phyloP scores from a whole-genome alignment of 768 basidiomycete genomes.

The Candolleomyces efflorescens region DNA sequence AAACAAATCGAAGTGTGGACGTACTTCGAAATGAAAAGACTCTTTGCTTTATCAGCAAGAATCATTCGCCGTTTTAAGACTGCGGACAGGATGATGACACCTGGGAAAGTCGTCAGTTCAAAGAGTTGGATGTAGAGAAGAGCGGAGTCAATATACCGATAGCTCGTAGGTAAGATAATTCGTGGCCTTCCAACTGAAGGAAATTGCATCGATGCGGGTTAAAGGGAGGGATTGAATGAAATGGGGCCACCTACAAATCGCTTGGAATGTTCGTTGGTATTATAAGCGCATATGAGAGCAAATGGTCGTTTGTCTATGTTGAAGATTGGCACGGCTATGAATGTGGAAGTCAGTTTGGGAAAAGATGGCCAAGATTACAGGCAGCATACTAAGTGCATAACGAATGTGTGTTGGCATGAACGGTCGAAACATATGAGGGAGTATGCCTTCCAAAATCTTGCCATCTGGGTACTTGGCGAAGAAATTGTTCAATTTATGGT shows the following conservation, averaged over 20 bases:
- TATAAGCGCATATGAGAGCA: slow-evolving; percentile 87
- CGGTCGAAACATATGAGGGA: slow-evolving; percentile 77
- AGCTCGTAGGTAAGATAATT: slow-evolving; percentile 87
- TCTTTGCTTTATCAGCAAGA: slow-evolving; percentile 91
- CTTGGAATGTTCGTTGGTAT: slow-evolving; percentile 73
- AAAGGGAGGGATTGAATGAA: not conserved
- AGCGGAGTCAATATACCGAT: slow-evolving; percentile 49
- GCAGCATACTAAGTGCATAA: slow-evolving; percentile 75
- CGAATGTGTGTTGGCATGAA: slow-evolving; percentile 81
- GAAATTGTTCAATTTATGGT: slow-evolving; percentile 69
- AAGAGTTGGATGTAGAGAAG: slow-evolving; percentile 4
- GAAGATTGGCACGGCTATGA: slow-evolving; percentile 81
- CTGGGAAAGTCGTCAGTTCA: slow-evolving; percentile 22
- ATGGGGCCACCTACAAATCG: slow-evolving; percentile 58
- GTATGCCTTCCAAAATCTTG: slow-evolving; percentile 80
- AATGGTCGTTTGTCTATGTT: slow-evolving; percentile 93
- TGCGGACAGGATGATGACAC: slow-evolving; percentile 90
- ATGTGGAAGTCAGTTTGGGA: slow-evolving; percentile 7
- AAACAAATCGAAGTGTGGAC: slow-evolving; percentile 14
- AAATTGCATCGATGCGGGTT: slow-evolving; percentile 1
- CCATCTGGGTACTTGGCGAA: slow-evolving; percentile 81
- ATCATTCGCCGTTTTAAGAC: slow-evolving; percentile 92
- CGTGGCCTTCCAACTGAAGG: slow-evolving; percentile 78
- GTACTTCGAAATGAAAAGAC: slow-evolving; percentile 87
- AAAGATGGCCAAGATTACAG: not conserved